Percentiles rank a stretch among this genome's conserved stretches.
Conservation (phyloP, 352 stramenopile genomes). For the Pythium angustatum region DNA sequence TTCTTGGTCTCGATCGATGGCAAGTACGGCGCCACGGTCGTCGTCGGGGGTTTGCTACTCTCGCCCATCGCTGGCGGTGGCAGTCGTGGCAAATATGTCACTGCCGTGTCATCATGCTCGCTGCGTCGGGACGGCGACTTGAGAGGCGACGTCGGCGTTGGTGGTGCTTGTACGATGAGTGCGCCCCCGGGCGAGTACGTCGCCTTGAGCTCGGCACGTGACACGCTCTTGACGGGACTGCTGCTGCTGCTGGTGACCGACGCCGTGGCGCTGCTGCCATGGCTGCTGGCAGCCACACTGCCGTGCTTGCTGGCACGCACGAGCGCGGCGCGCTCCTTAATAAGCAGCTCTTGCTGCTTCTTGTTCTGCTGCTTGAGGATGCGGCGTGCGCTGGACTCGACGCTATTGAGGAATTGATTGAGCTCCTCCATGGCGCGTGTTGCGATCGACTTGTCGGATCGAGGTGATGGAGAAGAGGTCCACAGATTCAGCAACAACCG, state of each 20-base stretch:
- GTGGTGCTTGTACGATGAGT: slow-evolving; percentile 48
- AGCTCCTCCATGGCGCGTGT: slow-evolving; percentile 67
- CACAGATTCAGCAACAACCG: too few species aligned
- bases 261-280: not conserved
- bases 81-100: slow-evolving; percentile 16
- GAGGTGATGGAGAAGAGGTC: too few species aligned
- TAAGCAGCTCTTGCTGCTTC: slow-evolving; percentile 63
- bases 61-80: not conserved
- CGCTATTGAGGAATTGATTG: slow-evolving; percentile 77
- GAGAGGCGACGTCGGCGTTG: slow-evolving; percentile 30
- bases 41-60: slow-evolving; percentile 1
- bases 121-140: slow-evolving; percentile 31
- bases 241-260: slow-evolving; percentile 20
- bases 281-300: slow-evolving; percentile 9
- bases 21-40: slow-evolving; percentile 14
- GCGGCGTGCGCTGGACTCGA: slow-evolving; percentile 69
- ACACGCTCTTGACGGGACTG: slow-evolving; percentile 31
- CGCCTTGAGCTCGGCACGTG: slow-evolving; percentile 59
- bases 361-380: slow-evolving; percentile 85
- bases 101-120: slow-evolving; percentile 27
- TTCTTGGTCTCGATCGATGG: slow-evolving; percentile 35
- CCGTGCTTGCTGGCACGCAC: slow-evolving; percentile 31
- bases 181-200: slow-evolving; percentile 53
- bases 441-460: too few species aligned
- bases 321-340: slow-evolving; percentile 47